Conservation (phyloP, 371 early-diverging fungal species). For the Lichtheimia ramosa region DNA sequence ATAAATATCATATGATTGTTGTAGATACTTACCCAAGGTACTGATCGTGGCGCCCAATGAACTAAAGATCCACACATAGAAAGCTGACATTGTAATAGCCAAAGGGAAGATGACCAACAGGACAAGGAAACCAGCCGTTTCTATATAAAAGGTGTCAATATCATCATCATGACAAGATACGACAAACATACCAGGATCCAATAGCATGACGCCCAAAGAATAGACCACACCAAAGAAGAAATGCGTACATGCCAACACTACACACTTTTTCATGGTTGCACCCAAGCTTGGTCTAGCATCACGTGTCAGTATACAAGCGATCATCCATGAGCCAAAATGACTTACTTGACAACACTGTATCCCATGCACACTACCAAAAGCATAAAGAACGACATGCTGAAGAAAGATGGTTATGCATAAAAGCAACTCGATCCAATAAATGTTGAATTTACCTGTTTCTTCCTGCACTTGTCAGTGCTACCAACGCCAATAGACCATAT, state of each 20-base stretch:
- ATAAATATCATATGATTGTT: neutral
- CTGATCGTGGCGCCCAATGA: slow-evolving; percentile 38
- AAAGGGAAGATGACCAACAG: slow-evolving; percentile 86
- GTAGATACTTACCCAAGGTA: slow-evolving; percentile 18
- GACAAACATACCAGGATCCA: slow-evolving; percentile 16
- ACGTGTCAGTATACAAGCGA: neutral
- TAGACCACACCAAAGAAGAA: slow-evolving; percentile 90
- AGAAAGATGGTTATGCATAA: neutral
- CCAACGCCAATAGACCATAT: slow-evolving; percentile 55
- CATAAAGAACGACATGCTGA: slow-evolving; percentile 89
- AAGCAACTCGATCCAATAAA: neutral
- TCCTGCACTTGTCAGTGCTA: slow-evolving; percentile 83
- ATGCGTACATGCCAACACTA: slow-evolving; percentile 74
- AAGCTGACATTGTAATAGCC: slow-evolving; percentile 85
- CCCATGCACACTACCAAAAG: slow-evolving; percentile 92
- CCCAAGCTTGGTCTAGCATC: slow-evolving; percentile 81
- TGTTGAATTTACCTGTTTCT: slow-evolving; percentile 62
- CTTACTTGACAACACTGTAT: slow-evolving; percentile 90
- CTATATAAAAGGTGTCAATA: slow-evolving; percentile 15
- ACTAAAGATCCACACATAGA: slow-evolving; percentile 85
- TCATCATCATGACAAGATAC: neutral
- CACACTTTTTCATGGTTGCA: slow-evolving; percentile 84
- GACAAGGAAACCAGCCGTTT: slow-evolving; percentile 70
- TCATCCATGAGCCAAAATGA: neutral
- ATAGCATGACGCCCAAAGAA: slow-evolving; percentile 76